A percentile compares a stretch with the other conserved stretches of the same genome.
These are phyloP conservation scores for Diaporthe ampelina DNA, from an alignment of 2,329 filamentous ascomycete species.

Conservation along the genomic window DNA sequence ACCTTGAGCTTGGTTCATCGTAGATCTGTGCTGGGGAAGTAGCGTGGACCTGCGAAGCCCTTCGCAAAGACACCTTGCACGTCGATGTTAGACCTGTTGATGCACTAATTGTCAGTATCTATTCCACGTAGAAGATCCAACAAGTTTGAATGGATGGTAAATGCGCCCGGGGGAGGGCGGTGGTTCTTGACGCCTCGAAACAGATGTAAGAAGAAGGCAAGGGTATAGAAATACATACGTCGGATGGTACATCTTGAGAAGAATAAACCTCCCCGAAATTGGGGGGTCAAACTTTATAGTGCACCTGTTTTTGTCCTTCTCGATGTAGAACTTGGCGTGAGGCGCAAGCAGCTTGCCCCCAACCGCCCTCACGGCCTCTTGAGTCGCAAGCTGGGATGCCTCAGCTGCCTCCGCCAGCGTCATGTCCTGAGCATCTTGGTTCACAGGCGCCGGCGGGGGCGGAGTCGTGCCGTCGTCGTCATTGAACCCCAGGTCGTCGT, in stretches of 20 bases:
- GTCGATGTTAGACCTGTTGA: slow-evolving; percentile 76
- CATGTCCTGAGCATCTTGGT: slow-evolving; percentile 47
- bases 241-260: slow-evolving; percentile 86
- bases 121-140: neutral
- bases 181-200: too few relatives aligned
- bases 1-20: slow-evolving; percentile 56
- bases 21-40: slow-evolving; percentile 79
- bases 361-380: slow-evolving; percentile 69
- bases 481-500: slow-evolving; percentile 49
- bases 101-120: neutral
- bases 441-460: slow-evolving; percentile 44
- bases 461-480: slow-evolving; percentile 45
- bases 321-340: slow-evolving; percentile 87
- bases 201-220: neutral
- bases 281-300: slow-evolving; percentile 88
- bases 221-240: slow-evolving; percentile 47
- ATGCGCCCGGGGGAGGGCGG: too few relatives aligned
- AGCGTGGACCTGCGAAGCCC: slow-evolving; percentile 88
- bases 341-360: slow-evolving; percentile 76
- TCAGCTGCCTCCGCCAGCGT: slow-evolving; percentile 58
- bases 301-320: slow-evolving; percentile 85
- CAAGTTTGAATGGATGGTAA: neutral
- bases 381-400: slow-evolving; percentile 66
- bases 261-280: slow-evolving; percentile 84
- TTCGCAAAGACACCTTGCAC: slow-evolving; percentile 88